Evolutionary conservation across 23 red algal genomes (phyloP), one percentile per base, ranked within the genome.

Genomic region (Gracilaria domingensis): DNA sequence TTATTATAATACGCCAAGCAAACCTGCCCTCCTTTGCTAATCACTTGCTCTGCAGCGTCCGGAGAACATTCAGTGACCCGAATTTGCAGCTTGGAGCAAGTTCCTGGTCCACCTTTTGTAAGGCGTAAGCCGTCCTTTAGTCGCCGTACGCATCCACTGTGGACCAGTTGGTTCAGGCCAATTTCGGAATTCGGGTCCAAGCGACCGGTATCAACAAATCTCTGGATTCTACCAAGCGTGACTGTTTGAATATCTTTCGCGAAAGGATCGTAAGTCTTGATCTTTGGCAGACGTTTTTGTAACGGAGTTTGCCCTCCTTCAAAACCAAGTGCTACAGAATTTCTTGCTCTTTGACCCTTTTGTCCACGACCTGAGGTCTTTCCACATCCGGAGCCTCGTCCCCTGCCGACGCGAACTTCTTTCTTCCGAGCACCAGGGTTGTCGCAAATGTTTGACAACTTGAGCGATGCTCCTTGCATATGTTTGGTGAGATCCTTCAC

Each of bases 271-370:
- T 80, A 84, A 18, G 44, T 51, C 16, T 38, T 50, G 18, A 36
- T 18, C 77, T 96, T 96, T 25, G 96, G 96, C 21, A 98, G 57
- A 8, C 93, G 92, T 67, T 93, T 93, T 49, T 88, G 86, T 48
- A 98, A 83, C 12, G 96, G 96, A n/a, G 93, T 98, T 84, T 98
- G 93, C 11, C 96, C 96, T 25, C 96, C 96, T 91, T 98, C 96
- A 82, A 98, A 98, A 28, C 96, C 93, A 14, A 86, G 93, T 51
- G 72, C 66, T 17, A 98, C 88, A 0, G 84, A 91, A 14, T 88
- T 91, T 18, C 93, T 62, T 55, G 93, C 91, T 33, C 88, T 93
- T 64, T 98, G 96, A 28, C 96, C 96, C 48, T 93, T 93, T 42
- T 95, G 84, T 12, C 96, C 96, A 29, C 88, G 60, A 21, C 96